Base-by-base conservation (phyloP, 208 protist genomes). In the Leishmania braziliensis region DNA sequence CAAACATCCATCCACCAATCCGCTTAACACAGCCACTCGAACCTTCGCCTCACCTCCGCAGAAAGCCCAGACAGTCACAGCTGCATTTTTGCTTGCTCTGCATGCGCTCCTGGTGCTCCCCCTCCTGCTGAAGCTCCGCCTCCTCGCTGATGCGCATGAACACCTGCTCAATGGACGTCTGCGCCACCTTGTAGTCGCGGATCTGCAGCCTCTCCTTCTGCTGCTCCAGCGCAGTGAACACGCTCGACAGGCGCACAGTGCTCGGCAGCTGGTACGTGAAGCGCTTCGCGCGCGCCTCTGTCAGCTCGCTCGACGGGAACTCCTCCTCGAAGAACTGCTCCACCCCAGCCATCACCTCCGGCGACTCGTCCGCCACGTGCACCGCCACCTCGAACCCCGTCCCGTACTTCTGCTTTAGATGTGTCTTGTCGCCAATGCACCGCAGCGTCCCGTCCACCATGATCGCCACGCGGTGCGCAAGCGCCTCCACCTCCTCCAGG, bases 401-500 rank as follows among this genome's bases (percentile, higher is more conserved):
- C 74, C 90, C 91, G 76, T 90, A 97, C 84, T 95, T 95, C 26
- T 86, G 77, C 84, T 95, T 97, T 65, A 99, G 84, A 63, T 96
- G 92, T 74, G 93, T 94, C 75, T 89, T 90, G 65, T 88, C 89
- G 33, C 98, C 98, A 48, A 99, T 83, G 81, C 95, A 98, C 14
- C 86, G 87, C 36, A 99, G 79, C n/a, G 78, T 83, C 53, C 97
- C 98, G 76, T 95, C 86, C 48, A 90, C 89, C 90, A 99, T 98
- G 36, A 99, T 98, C 46, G 89, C 95, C 1, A 98, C 87, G 48
- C 93, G 87, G 75, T 92, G 73, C 48, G 90, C 91, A 16, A 99
- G 85, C 0, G 94, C 95, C 81, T 98, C 95, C 75, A 93, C 91
- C 89, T 99, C 97, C 77, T 98, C 95, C 85, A 99, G 85, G 72